Base-by-base conservation (phyloP, 345 rosid species). In the Eucalyptus fibrosa region DNA sequence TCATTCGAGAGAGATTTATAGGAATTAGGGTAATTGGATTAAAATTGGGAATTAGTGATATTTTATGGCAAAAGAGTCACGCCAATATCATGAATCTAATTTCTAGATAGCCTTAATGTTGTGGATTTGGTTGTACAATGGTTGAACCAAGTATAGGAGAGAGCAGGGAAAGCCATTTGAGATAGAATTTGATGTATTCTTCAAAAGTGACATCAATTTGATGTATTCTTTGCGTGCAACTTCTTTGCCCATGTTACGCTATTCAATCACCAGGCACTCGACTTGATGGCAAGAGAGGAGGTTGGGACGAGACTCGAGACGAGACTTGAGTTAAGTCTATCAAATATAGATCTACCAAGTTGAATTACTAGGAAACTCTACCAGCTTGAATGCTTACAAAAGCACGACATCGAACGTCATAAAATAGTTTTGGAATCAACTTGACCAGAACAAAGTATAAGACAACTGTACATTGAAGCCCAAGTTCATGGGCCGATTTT, bases 21-120 rank as follows among this genome's bases (percentile, higher is more conserved):
- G 13, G 62, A 59, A 59, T 4, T 23, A 59, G 6, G 12, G 14
- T 59, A 10, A 24, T 50, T 0, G 3, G 7, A 50, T 50, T 6
- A 50, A 50, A 50, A 50, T 50, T 18, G 0, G 53, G 53, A 50
- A 50, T 50, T 50, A 50, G 18, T 5, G 7, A 60, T 60, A 28
- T 26, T 60, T 28, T 6, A 28, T 26, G 69, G 8, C 69, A 60
- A 60, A 60, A 12, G 9, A 8, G 4, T 60, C 32, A 60, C 9
- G 0, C 8, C 3, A 3, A 62, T 62, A 5, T 10, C 0, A 1
- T 62, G 4, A 15, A 62, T 62, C 5, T 28, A 28, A 14, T 62
- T 16, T 13, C 8, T 62, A 1, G 16, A 28, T 26, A 28, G 17
- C 32, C 13, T 28, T 60, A 28, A 28, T 60, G 17, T 13, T 60